These are phyloP conservation scores for Cladorrhinum sp. DNA, from an alignment of 2,329 filamentous ascomycete species.

Conservation along the genomic window DNA sequence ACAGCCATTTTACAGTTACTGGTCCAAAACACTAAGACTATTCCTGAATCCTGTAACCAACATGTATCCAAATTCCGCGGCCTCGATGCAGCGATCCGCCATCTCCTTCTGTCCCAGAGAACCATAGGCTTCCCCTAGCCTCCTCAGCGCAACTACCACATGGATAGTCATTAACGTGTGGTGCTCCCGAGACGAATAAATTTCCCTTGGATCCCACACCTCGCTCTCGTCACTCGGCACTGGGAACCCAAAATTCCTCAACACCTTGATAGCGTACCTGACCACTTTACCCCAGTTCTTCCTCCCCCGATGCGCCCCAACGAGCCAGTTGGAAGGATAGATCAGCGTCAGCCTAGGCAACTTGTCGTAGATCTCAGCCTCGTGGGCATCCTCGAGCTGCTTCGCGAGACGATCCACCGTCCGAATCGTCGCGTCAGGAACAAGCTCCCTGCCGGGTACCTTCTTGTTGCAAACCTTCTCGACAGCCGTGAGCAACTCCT, in stretches of 20 bases:
- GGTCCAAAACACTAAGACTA: slow-evolving; percentile 31
- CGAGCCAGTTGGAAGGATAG: slow-evolving; percentile 37
- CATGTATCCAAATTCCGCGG: slow-evolving; percentile 31
- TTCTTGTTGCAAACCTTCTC: slow-evolving; percentile 29
- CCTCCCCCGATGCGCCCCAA: slow-evolving; percentile 32
- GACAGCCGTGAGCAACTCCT: slow-evolving; percentile 23
- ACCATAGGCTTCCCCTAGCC: slow-evolving; percentile 31
- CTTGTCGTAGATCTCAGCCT: slow-evolving; percentile 30
- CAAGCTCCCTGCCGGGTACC: slow-evolving; percentile 18
- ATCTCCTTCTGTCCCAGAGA: slow-evolving; percentile 30
- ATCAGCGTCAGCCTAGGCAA: slow-evolving; percentile 36
- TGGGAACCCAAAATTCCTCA: slow-evolving; percentile 37
- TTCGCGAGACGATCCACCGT: slow-evolving; percentile 31
- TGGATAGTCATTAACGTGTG: slow-evolving; percentile 35
- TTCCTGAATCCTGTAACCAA: slow-evolving; percentile 35
- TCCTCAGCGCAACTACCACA: slow-evolving; percentile 33
- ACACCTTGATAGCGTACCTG: slow-evolving; percentile 30
- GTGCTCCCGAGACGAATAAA: slow-evolving; percentile 26
- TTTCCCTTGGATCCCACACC: slow-evolving; percentile 25
- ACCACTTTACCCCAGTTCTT: slow-evolving; percentile 35
- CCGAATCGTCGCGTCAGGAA: slow-evolving; percentile 34
- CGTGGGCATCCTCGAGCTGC: slow-evolving; percentile 35
- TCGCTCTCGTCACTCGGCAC: slow-evolving; percentile 21
- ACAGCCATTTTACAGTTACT: slow-evolving; percentile 27
- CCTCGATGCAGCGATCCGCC: slow-evolving; percentile 29